These are phyloP conservation scores for Monsonia emarginata DNA, from an alignment of 441 rosid species.

Conservation along the genomic window DNA sequence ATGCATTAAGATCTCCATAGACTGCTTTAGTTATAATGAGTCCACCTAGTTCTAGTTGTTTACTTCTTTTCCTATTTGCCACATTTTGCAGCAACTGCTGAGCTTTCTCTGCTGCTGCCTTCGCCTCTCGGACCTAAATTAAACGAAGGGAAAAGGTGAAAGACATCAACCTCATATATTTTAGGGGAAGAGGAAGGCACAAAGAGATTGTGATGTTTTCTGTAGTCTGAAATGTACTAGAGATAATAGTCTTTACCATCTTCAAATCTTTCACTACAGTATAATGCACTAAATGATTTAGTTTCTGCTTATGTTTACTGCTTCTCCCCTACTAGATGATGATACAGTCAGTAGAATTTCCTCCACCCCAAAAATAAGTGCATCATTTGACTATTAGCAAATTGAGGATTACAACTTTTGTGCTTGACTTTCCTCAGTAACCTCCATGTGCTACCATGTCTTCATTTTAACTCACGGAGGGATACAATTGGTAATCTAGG, in stretches of 20 bases:
- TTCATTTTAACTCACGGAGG: too few species aligned
- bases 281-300: neutral
- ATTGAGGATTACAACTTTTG: too few species aligned
- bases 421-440: too few species aligned
- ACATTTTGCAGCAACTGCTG: constrained; percentile 68
- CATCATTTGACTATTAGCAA: too few species aligned
- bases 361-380: too few species aligned
- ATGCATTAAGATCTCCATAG: constrained; percentile 59
- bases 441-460: too few species aligned
- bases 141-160: neutral
- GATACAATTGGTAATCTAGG: too few species aligned
- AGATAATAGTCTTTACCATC: neutral
- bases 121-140: constrained; percentile 65
- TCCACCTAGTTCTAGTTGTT: constrained; percentile 62
- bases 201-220: neutral
- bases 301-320: neutral
- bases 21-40: constrained; percentile 62
- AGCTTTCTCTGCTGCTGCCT: constrained; percentile 61
- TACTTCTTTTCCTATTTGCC: constrained; percentile 66
- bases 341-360: neutral
- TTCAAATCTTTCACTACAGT: neutral
- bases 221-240: neutral
- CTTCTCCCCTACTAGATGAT: neutral
- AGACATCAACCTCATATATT: neutral
- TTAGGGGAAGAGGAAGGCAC: neutral